These are phyloP conservation scores for Taphrina communis DNA, from an alignment of 1,139 yeast species.

Conservation along the genomic window DNA sequence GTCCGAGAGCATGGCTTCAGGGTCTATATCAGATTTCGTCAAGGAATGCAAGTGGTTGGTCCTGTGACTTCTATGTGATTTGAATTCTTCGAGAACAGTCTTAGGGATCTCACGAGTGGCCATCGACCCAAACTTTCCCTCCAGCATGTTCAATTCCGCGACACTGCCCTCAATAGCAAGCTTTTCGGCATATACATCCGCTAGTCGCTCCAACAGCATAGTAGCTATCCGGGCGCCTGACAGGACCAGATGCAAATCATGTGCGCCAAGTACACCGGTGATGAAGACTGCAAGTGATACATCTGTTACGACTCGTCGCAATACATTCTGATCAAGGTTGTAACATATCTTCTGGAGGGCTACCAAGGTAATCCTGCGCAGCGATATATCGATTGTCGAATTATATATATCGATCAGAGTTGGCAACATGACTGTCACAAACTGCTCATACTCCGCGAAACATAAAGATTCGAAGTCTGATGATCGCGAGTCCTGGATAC, in stretches of 20 bases:
- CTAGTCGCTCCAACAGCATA: conserved; percentile 57
- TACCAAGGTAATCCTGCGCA: conserved; percentile 66
- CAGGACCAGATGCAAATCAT: conserved; percentile 22
- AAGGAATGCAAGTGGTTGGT: too few relatives aligned
- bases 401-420: conserved; percentile 73
- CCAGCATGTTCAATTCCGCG: conserved; percentile 56
- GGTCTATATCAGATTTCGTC: background rate
- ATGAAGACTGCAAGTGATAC: conserved; percentile 56
- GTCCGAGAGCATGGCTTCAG: background rate
- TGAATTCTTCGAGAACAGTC: background rate
- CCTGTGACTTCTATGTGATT: background rate
- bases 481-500: background rate
- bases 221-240: conserved; percentile 55
- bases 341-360: conserved; percentile 62
- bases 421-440: conserved; percentile 62
- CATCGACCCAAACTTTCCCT: background rate
- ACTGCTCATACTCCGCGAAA: conserved; percentile 49
- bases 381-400: conserved; percentile 71
- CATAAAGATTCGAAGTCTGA: conserved; percentile 47
- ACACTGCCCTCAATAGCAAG: conserved; percentile 78
- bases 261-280: conserved; percentile 63
- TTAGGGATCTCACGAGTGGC: background rate
- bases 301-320: conserved; percentile 48
- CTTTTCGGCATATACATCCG: conserved; percentile 56
- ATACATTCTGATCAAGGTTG: conserved; percentile 48